Evolutionary conservation across 495 filamentous ascomycete species (phyloP).

Genomic region (Articulospora tetracladia): DNA sequence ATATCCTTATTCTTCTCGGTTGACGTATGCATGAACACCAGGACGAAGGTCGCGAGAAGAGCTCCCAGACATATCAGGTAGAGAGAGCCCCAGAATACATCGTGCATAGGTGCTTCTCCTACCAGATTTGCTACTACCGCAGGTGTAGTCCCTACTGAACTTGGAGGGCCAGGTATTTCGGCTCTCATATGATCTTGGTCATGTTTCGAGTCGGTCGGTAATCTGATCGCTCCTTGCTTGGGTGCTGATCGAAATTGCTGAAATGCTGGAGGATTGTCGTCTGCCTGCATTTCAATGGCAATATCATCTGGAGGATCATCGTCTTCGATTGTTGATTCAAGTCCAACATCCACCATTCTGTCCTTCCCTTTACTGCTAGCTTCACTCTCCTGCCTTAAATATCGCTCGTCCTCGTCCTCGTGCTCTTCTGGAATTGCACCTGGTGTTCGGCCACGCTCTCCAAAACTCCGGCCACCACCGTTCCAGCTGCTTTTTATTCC

Average conservation of each 20-base stretch:
- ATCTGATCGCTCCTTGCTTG: constrained; percentile 21
- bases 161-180: constrained; percentile 18
- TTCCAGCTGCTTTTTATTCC: constrained; percentile 62
- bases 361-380: constrained; percentile 55
- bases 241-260: constrained; percentile 71
- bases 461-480: constrained; percentile 42
- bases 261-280: constrained; percentile 77
- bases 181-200: neutral
- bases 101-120: constrained; percentile 49
- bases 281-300: constrained; percentile 48
- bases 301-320: constrained; percentile 58
- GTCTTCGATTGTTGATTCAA: constrained; percentile 60
- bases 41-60: constrained; percentile 79
- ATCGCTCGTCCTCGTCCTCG: constrained; percentile 50
- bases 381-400: constrained; percentile 28
- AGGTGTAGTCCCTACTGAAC: constrained; percentile 23
- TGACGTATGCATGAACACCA: constrained; percentile 85
- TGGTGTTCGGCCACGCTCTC: constrained; percentile 23
- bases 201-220: constrained; percentile 21
- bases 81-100: constrained; percentile 87
- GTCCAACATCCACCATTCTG: constrained; percentile 81
- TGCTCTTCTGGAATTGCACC: constrained; percentile 38
- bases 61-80: constrained; percentile 81
- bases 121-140: constrained; percentile 21
- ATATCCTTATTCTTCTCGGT: constrained; percentile 55